A percentile compares a stretch with the other conserved stretches of the same genome.
Conservation (phyloP, 352 stramenopile species). For the Globisporangium cylindrosporum region DNA sequence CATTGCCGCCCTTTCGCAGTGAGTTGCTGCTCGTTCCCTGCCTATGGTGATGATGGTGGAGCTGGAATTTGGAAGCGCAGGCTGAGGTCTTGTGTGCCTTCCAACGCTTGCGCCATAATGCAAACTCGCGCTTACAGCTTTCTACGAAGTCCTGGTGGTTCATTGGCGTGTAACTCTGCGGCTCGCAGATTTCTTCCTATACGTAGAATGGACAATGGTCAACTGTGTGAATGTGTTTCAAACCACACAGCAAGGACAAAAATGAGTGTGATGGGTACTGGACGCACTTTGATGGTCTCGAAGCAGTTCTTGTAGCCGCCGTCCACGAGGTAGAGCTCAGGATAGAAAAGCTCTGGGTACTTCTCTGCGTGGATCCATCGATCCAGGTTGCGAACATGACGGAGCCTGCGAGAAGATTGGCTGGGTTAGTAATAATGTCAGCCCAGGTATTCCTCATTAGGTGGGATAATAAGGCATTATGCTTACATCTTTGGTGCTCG, state of each 20-base stretch:
- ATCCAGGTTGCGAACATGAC: constrained; percentile 61
- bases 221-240: neutral
- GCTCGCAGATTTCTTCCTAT: constrained; percentile 33
- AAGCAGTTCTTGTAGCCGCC: constrained; percentile 75
- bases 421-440: neutral
- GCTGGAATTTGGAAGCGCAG: constrained; percentile 39
- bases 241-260: too few relatives aligned
- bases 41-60: constrained; percentile 7
- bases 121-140: constrained; percentile 47
- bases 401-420: constrained; percentile 23
- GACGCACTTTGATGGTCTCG: constrained; percentile 32
- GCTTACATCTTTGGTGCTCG: constrained; percentile 60
- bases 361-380: constrained; percentile 50
- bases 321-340: constrained; percentile 67
- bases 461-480: neutral
- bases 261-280: neutral
- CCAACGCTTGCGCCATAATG: constrained; percentile 41
- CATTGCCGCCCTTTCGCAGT: neutral
- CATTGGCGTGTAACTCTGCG: constrained; percentile 47
- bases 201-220: neutral
- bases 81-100: constrained; percentile 41
- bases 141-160: constrained; percentile 42
- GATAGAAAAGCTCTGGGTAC: constrained; percentile 65
- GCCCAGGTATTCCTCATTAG: neutral
- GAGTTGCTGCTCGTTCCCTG: neutral